Conservation (phyloP, 2,329 filamentous ascomycete genomes). For the Harringtonia lauricola region DNA sequence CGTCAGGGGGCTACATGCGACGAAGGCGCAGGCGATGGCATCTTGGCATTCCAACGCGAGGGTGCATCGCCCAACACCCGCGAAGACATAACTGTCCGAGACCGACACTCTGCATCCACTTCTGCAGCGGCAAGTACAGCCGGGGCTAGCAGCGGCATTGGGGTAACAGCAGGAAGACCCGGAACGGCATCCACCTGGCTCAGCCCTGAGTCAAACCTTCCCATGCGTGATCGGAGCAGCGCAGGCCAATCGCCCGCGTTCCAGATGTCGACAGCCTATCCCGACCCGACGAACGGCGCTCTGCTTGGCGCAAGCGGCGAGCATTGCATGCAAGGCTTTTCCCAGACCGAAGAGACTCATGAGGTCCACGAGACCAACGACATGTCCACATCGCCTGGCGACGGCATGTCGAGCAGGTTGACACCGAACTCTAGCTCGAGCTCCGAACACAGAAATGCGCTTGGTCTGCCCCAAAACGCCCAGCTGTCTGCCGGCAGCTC, state of each 20-base stretch:
- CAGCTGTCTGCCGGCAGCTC: constrained; percentile 24
- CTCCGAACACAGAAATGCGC: constrained; percentile 28
- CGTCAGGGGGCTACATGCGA: constrained; percentile 11
- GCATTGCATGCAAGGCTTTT: constrained; percentile 21
- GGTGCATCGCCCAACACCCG: too few species aligned
- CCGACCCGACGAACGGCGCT: constrained; percentile 2
- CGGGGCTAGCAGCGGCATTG: neutral
- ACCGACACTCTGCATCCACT: constrained; percentile 6
- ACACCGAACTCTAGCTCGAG: constrained; percentile 47
- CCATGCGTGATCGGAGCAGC: constrained; percentile 16
- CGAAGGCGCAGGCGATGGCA: constrained; percentile 21
- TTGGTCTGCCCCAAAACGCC: constrained; percentile 12
- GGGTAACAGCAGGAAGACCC: too few species aligned
- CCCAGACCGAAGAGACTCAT: constrained; percentile 27
- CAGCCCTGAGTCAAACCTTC: constrained; percentile 26
- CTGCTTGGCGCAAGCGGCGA: constrained; percentile 2
- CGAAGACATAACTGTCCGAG: constrained; percentile 1
- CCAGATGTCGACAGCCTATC: constrained; percentile 6
- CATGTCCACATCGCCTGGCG: constrained; percentile 38
- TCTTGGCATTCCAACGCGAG: constrained; percentile 28
- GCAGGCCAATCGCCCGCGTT: constrained; percentile 11
- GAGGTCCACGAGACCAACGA: too few species aligned
- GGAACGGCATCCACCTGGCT: constrained; percentile 21
- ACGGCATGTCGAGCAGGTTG: constrained; percentile 38
- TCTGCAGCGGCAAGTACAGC: neutral